Percentiles rank a stretch among this genome's conserved stretches.
Conservation (phyloP, 495 filamentous ascomycete species). For the Hypoxylon cercidicola region DNA sequence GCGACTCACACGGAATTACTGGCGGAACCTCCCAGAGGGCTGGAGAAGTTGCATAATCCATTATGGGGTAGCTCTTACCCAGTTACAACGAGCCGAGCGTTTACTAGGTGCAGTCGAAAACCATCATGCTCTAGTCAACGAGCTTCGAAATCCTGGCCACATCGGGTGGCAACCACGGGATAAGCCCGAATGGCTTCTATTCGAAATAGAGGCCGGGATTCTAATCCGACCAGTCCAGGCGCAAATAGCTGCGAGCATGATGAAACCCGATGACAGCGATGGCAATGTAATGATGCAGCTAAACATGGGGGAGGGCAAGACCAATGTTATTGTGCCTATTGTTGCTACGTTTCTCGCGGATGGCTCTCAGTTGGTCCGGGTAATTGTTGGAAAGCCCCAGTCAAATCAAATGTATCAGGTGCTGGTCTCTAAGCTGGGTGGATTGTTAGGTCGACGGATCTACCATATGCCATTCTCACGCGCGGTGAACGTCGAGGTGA, state of each 20-base stretch:
- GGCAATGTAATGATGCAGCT: conserved; percentile 71
- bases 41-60: conserved; percentile 50
- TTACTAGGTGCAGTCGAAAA: conserved; percentile 40
- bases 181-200: conserved; percentile 66
- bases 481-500: conserved; percentile 47
- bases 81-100: conserved; percentile 53
- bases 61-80: conserved; percentile 50
- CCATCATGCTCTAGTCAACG: conserved; percentile 54
- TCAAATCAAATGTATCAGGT: conserved; percentile 71
- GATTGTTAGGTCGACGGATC: conserved; percentile 66
- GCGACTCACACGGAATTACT: conserved; percentile 44
- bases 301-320: conserved; percentile 83
- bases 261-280: conserved; percentile 51
- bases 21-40: conserved; percentile 28
- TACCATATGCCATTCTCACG: conserved; percentile 73
- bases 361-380: conserved; percentile 59
- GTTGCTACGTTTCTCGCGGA: conserved; percentile 67
- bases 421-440: conserved; percentile 67
- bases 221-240: conserved; percentile 70
- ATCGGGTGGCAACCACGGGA: conserved; percentile 62
- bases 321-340: conserved; percentile 74
- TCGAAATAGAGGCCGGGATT: conserved; percentile 73
- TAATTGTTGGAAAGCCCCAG: conserved; percentile 72
- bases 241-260: conserved; percentile 68
- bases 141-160: conserved; percentile 64